phyloP scores from a whole-genome alignment of 1,284 basidiomycete genomes.

The Trametes pubescens region DNA sequence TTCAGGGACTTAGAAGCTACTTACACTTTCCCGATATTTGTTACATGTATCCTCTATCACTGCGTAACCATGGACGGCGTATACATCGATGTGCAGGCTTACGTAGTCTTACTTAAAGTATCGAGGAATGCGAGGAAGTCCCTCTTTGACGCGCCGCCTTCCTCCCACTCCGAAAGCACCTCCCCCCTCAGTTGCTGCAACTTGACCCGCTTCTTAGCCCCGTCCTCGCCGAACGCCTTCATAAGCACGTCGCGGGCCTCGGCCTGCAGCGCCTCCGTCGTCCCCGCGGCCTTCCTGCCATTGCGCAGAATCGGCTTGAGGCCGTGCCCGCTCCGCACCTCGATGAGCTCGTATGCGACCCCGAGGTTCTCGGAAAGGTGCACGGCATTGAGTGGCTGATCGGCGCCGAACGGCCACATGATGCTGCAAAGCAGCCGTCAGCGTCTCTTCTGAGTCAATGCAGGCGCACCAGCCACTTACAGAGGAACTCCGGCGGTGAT shows the following conservation, averaged over 20 bases:
- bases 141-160: no score
- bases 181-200: background rate
- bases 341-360: conserved; percentile 36
- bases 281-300: conserved; percentile 22
- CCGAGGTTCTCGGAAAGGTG: conserved; percentile 30
- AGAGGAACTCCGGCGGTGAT: conserved; percentile 28
- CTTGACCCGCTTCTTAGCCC: conserved; percentile 28
- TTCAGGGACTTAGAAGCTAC: no score
- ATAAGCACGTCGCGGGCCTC: conserved; percentile 24
- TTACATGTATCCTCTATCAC: conserved; percentile 7
- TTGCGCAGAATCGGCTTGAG: conserved; percentile 26
- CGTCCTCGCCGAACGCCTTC: conserved; percentile 29
- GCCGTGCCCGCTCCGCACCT: conserved; percentile 33
- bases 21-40: background rate
- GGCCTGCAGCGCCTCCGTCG: conserved; percentile 23
- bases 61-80: no score
- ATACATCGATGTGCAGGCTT: no score
- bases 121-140: no score
- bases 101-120: no score
- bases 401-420: conserved; percentile 37
- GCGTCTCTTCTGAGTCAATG: background rate
- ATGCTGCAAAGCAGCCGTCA: conserved; percentile 28
- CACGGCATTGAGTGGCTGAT: conserved; percentile 37
- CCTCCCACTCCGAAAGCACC: no score
- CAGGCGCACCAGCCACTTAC: conserved; percentile 14